Base-by-base conservation (phyloP, 495 filamentous ascomycete genomes). In the Hypoxylon perforatum region DNA sequence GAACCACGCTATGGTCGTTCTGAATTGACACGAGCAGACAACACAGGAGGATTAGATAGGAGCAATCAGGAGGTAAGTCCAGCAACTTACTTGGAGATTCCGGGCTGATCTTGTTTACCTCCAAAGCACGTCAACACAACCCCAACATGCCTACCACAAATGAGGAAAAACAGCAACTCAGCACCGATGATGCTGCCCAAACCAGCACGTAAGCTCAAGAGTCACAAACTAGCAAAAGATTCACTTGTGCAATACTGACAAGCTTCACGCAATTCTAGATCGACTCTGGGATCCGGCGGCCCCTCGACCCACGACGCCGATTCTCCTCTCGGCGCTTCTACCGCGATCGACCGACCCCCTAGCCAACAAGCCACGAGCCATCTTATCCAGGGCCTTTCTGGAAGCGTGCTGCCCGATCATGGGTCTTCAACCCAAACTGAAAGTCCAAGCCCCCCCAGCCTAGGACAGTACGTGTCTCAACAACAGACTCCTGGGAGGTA, bases 51-150 rank as follows among this genome's bases (percentile, higher is more conserved):
- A n/a, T n/a, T n/a, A n/a, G n/a, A 52, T 12, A 67, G 50, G 57
- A 10, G 38, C 48, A 23, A 15, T 21, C 49, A 18, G 3, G 28
- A 21, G 10, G 63, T 61, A 17, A 57, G 63, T 61, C 45, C 28
- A 25, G 1, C 4, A 41, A 0, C 4, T 25, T 39, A 9, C 14
- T 14, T 30, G 22, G 10, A n/a, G 11, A 9, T 17, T 9, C n/a
- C 14, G 15, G 17, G 17, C 55, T 65, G 44, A 65, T 36, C 8
- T 3, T n/a, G 22, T 25, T 15, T n/a, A 42, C 28, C 25, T 28
- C 25, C 25, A 3, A 47, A 11, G 12, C 14, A 14, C 11, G 15
- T 38, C 23, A 23, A 57, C 21, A 28, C 10, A 23, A 52, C 14
- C 11, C 14, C 23, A 41, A 19, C 18, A 44, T 25, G 11, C 23